phyloP scores from a whole-genome alignment of 2,329 filamentous ascomycete species.

The Aspergillus proliferans region DNA sequence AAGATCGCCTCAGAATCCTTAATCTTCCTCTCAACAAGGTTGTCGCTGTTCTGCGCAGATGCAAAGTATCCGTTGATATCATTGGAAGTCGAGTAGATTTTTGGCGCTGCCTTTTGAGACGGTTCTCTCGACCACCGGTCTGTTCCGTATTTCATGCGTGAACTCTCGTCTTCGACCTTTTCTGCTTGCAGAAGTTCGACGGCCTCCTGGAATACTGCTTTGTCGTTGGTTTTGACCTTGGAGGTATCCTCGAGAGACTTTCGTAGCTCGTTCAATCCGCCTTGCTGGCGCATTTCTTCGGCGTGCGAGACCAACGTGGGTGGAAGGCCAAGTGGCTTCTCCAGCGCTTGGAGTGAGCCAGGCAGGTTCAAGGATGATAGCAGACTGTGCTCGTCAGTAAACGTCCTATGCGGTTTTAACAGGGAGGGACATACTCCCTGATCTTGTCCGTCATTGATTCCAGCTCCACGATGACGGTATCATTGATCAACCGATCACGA shows the following conservation, averaged over 20 bases:
- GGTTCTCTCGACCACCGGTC: conserved; percentile 71
- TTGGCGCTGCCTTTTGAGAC: conserved; percentile 62
- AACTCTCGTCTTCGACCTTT: conserved; percentile 71
- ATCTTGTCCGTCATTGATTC: conserved; percentile 74
- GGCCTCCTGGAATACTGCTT: conserved; percentile 75
- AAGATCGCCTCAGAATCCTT: conserved; percentile 69
- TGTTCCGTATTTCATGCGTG: conserved; percentile 75
- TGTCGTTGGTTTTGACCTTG: conserved; percentile 76
- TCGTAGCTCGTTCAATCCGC: conserved; percentile 70
- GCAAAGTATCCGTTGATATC: conserved; percentile 87
- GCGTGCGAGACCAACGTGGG: conserved; percentile 81
- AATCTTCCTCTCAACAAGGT: conserved; percentile 71
- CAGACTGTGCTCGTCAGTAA: conserved; percentile 35
- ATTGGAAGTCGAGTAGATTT: conserved; percentile 65
- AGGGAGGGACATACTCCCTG: conserved; percentile 53
- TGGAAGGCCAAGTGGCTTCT: conserved; percentile 87
- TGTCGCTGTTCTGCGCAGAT: conserved; percentile 60
- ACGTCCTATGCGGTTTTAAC: not conserved
- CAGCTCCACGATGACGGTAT: conserved; percentile 76
- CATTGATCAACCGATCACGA: conserved; percentile 82
- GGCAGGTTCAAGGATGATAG: conserved; percentile 80
- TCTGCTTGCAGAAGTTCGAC: conserved; percentile 71
- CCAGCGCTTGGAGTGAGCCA: conserved; percentile 85
- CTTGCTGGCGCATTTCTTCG: conserved; percentile 87
- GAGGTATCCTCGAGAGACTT: conserved; percentile 82